These are phyloP conservation scores for Phascolomyces articulosus DNA, from an alignment of 371 early-diverging fungal genomes.

Conservation along the genomic window DNA sequence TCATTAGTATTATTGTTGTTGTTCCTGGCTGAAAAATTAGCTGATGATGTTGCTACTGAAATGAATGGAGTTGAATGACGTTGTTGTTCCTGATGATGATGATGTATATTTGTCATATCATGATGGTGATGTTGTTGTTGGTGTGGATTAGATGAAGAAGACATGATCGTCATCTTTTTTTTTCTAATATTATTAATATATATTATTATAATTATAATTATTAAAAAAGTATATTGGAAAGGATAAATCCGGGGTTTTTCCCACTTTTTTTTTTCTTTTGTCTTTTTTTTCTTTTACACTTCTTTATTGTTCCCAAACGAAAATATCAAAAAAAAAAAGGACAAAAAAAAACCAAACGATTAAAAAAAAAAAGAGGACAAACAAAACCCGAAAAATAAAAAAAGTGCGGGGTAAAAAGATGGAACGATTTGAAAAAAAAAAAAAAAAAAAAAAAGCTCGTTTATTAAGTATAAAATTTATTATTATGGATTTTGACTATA, in stretches of 20 bases:
- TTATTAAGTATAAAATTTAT: too few relatives aligned
- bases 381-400: constrained; percentile 3
- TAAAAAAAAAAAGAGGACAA: constrained; percentile 3
- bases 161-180: constrained; percentile 10
- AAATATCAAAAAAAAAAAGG: background rate
- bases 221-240: background rate
- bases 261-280: background rate
- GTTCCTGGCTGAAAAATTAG: background rate
- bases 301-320: background rate
- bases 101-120: background rate
- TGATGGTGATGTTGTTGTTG: background rate
- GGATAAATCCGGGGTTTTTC: background rate
- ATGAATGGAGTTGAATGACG: background rate
- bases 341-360: background rate
- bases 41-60: background rate
- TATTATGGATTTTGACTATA: too few relatives aligned
- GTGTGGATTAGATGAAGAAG: constrained; percentile 4
- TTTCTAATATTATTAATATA: too few relatives aligned
- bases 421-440: constrained; percentile 1
- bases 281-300: background rate
- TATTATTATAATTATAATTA: too few relatives aligned
- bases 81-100: background rate
- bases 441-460: too few relatives aligned
- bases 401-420: constrained; percentile 3
- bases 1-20: background rate